Evolutionary conservation across 2,329 filamentous ascomycete genomes (phyloP).

Genomic region (Ophiostoma quercus): DNA sequence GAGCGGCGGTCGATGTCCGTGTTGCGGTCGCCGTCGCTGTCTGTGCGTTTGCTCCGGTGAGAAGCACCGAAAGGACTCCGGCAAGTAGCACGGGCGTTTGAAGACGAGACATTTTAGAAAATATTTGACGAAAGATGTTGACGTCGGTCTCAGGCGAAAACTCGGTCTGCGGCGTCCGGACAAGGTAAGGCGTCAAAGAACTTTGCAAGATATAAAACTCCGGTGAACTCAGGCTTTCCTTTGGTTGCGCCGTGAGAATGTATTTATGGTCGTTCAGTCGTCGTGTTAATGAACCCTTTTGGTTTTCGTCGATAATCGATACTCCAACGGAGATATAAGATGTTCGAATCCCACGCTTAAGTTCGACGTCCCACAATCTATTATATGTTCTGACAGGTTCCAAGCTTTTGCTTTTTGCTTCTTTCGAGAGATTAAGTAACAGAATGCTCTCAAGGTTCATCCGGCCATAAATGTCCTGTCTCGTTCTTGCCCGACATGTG

Average conservation of each 20-base stretch:
- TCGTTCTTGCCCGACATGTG: background rate
- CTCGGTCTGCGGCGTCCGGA: background rate
- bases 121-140: background rate
- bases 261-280: background rate
- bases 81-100: background rate
- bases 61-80: background rate
- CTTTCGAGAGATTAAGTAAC: background rate
- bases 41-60: background rate
- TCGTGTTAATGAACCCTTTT: background rate
- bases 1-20: background rate
- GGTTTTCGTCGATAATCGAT: background rate
- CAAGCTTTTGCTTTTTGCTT: background rate
- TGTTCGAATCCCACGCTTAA: background rate
- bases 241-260: background rate
- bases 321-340: background rate
- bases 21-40: background rate
- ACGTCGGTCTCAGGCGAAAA: background rate
- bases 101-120: background rate
- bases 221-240: too few relatives aligned
- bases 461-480: background rate
- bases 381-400: background rate
- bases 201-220: background rate
- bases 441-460: background rate
- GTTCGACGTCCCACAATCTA: background rate
- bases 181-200: background rate